Percentiles rank a stretch among this genome's conserved stretches.
Evolutionary conservation across 2,329 filamentous ascomycete species (phyloP).

Genomic region (Fonsecaea multimorphosa): DNA sequence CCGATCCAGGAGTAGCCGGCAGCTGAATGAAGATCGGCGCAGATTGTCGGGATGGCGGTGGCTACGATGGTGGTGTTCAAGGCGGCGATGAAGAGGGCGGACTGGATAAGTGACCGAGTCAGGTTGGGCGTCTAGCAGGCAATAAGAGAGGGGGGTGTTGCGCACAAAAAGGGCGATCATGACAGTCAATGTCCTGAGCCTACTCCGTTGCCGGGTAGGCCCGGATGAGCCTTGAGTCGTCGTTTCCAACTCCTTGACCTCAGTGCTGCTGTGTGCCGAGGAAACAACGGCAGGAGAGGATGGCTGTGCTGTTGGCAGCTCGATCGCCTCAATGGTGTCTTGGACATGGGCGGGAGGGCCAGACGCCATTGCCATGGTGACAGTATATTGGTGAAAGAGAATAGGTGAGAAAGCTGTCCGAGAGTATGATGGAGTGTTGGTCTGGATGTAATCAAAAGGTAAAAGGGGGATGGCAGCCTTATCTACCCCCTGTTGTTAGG

Average conservation of each 20-base stretch:
- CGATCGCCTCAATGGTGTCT: conserved; percentile 4
- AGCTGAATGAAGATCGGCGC: conserved; percentile 49
- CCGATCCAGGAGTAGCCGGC: conserved; percentile 57
- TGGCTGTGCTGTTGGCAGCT: neutral
- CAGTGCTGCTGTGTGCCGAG: neutral
- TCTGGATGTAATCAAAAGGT: neutral
- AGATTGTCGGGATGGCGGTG: conserved; percentile 53
- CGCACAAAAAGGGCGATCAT: conserved; percentile 43
- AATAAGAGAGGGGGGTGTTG: conserved; percentile 9
- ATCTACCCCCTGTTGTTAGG: too few species aligned
- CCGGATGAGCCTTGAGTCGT: neutral
- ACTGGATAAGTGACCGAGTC: neutral
- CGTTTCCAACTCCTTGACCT: neutral
- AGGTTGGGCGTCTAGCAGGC: neutral
- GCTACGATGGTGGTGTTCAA: conserved; percentile 61
- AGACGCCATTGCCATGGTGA: neutral
- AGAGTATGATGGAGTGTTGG: too few species aligned
- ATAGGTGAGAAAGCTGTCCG: neutral
- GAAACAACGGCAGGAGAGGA: neutral
- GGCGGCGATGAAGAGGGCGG: conserved; percentile 63
- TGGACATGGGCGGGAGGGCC: neutral
- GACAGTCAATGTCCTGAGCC: conserved; percentile 39
- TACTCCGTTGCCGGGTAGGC: conserved; percentile 31
- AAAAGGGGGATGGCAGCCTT: neutral
- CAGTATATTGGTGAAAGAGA: neutral